Base-by-base conservation (phyloP, 495 filamentous ascomycete genomes). In the Neurospora pannonica region DNA sequence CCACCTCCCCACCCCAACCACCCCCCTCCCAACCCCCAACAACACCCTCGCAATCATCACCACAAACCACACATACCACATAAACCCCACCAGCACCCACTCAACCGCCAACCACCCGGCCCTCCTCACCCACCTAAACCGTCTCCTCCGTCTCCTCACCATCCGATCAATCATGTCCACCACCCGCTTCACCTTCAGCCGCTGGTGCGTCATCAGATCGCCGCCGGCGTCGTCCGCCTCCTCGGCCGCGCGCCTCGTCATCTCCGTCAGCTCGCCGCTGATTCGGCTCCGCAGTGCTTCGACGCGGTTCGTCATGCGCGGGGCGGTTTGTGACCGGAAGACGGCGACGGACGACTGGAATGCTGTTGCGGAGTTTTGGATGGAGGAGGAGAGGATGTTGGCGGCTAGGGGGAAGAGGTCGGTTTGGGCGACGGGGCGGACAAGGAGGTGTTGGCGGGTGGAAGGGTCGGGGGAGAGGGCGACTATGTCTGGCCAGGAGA, bases 21-120 rank as follows among this genome's bases (percentile, higher is more conserved):
- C 77, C 4, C 89, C 91, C 46, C 85, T 86, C 37, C 91, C 85
- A 15, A 90, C 76, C 21, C 90, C 89, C 38, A 90, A 83, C 1
- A 91, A 76, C 28, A 93, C 74, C 73, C 92, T 86, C 71, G 90
- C 84, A 15, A 90, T 85, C 86, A 93, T 90, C 21, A 95, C 92
- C 67, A 94, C 83, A 71, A 93, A 85, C 93, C 93, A 95, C 11
- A 93, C 91, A 81, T 90, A 92, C 93, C 93, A 95, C 86, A 95
- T 90, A 72, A 93, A 87, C 19, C 89, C 92, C 39, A 95, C 90
- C 31, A 95, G 85, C 38, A 88, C 86, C 93, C 93, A 95, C 84
- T 95, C 93, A 28, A 95, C 86, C 36, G 90, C 82, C 11, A 92
- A 83, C 85, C 91, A 95, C 5, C 91, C 90, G 0, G 87, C 87